Base-by-base conservation (phyloP, 352 stramenopile genomes). In the Phytophthora multivora region DNA sequence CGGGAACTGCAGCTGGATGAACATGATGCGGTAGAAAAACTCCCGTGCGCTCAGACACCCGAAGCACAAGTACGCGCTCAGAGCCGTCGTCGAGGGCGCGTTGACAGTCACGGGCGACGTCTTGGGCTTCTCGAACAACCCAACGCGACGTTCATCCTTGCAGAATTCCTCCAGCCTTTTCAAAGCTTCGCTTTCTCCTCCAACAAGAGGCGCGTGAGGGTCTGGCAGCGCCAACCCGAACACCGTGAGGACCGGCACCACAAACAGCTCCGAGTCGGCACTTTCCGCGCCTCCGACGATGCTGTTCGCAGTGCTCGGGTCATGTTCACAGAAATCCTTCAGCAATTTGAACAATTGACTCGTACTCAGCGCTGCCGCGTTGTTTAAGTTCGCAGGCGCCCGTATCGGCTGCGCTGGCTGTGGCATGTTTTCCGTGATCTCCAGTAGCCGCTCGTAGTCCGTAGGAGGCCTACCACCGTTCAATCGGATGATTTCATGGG, bases 121-220 rank as follows among this genome's bases (percentile, higher is more conserved):
- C 28, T 97, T 96, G 0, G 97, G 97, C 63, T 99, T 99, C 73
- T 98, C 88, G 69, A 99, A 99, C 1, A 86, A 77, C 19, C 83
- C 86, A 4, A 97, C 88, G 31, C 87, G 96, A 30, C 77, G 66
- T 45, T 86, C 70, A 16, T 83, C 63, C 1, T 77, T 63, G 52
- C 77, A 92, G 41, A 89, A 88, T n/a, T 75, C 68, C 8, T 86
- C 68, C 36, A 93, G 41, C 3, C 77, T 59, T 15, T 67, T 64
- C 19, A 96, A 53, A 0, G 71, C 81, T 41, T 73, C 43, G 10
- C 68, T 82, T 63, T 89, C 80, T 10, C 83, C 80, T n/a, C 80
- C 79, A 15, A 75, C 79, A 26, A 86, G 69, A 23, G 85, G 79
- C 39, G 75, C 76, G 39, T 86, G 77, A 2, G 61, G 51, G 8